Base-by-base conservation (phyloP, 2,329 filamentous ascomycete species). In the Colletotrichum eremochloae region DNA sequence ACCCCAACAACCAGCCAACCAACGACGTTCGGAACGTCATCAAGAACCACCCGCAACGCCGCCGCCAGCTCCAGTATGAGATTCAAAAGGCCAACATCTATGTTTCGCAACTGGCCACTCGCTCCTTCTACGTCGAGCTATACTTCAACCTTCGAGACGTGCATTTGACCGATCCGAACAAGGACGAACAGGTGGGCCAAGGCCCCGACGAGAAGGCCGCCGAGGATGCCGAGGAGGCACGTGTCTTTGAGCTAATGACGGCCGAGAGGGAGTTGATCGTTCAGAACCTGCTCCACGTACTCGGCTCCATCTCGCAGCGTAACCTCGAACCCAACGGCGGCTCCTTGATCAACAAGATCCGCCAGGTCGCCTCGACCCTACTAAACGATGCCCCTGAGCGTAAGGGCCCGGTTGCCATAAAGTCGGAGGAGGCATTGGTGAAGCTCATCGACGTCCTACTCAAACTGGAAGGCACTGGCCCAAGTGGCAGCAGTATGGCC, bases 81-180 rank as follows among this genome's bases (percentile, higher is more conserved):
- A 96, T 97, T 40, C 94, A 97, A 80, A 97, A 97, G 79, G 93
- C 94, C 8, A 97, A 97, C 80, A 93, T 97, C 50, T 94, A 96
- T 78, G 90, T 92, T 2, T 96, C 92, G 7, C 92, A 95, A 77
- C 85, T 97, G 12, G 91, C 92, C 2, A 97, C 94, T 0, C 88
- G 95, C 33, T 96, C 93, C 0, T 95, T 94, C 79, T 90, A 96
- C 68, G 94, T 97, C 0, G 94, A 97, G 80, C 92, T 95, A 75
- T 97, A 96, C 82, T 94, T 94, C 80, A 91, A 91, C 76, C 86
- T 96, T 1, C 90, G 91, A 48, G 93, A 95, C 65, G 89, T 91
- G 1, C 89, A 92, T 76, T 82, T 88, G 53, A 79, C 83, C 24
- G 83, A 87, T 70, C 82, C 85, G 70, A 79, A 83, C 67, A 79